These are phyloP conservation scores for Plasmodium vinckei DNA, from an alignment of 169 alveolate genomes.

Conservation along the genomic window DNA sequence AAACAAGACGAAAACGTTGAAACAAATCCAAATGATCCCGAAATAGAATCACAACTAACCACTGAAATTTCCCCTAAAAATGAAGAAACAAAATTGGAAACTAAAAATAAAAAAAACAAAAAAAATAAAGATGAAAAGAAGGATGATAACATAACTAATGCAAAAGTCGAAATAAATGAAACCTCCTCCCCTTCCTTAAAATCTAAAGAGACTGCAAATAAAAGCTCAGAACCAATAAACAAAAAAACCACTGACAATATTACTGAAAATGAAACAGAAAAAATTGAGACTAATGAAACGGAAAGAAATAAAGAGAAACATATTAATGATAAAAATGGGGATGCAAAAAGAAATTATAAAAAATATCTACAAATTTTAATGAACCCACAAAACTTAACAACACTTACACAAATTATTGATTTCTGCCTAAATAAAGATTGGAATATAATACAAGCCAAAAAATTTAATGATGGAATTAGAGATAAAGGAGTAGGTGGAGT, in stretches of 20 bases:
- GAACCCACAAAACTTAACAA: constrained; percentile 64
- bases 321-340: neutral
- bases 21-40: too few species aligned
- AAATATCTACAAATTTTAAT: constrained; percentile 34
- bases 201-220: too few species aligned
- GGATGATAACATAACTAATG: too few species aligned
- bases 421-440: constrained; percentile 63
- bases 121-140: too few species aligned
- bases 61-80: too few species aligned
- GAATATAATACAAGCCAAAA: constrained; percentile 63
- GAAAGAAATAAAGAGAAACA: constrained; percentile 20
- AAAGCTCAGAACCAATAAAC: too few species aligned
- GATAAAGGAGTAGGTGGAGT: constrained; percentile 85
- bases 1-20: neutral
- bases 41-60: too few species aligned
- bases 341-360: constrained; percentile 10
- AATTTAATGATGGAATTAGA: constrained; percentile 21
- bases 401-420: constrained; percentile 70
- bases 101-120: too few species aligned
- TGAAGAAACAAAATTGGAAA: too few species aligned
- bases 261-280: neutral
- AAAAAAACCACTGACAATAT: too few species aligned
- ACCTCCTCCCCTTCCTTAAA: too few species aligned
- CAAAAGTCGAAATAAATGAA: too few species aligned
- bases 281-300: constrained; percentile 11